Evolutionary conservation across 1,139 yeast genomes (phyloP).

Genomic region (Magnusiomyces starmeri): DNA sequence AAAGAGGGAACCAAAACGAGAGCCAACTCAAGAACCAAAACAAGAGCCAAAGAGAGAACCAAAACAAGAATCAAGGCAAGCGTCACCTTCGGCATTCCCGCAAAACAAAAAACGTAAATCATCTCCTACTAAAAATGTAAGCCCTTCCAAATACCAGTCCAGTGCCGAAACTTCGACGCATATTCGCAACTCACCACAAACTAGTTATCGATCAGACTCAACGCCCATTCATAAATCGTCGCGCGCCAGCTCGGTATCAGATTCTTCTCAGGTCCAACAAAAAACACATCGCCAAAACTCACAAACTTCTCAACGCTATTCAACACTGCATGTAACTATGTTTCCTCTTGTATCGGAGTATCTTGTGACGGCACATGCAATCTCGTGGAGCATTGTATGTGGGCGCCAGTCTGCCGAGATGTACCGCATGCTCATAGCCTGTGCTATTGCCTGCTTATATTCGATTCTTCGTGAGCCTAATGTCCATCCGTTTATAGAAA

Average conservation of each 20-base stretch:
- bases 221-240: no score
- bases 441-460: constrained; percentile 10
- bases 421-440: constrained; percentile 12
- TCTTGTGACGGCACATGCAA: constrained; percentile 10
- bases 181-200: no score
- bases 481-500: constrained; percentile 13
- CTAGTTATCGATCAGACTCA: no score
- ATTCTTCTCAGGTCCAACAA: no score
- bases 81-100: no score
- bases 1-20: background rate
- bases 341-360: constrained; percentile 15
- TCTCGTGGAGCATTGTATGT: constrained; percentile 14
- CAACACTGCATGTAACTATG: constrained; percentile 12
- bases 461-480: constrained; percentile 13
- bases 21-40: background rate
- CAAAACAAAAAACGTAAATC: background rate
- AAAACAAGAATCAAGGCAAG: no score
- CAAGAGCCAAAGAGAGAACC: background rate
- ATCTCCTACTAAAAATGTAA: background rate
- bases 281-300: no score
- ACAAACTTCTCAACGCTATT: background rate
- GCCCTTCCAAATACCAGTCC: no score
- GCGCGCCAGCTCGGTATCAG: no score
- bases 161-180: no score
- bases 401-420: constrained; percentile 9